These are phyloP conservation scores for Colletotrichum sidae DNA, from an alignment of 2,329 filamentous ascomycete genomes.

Conservation along the genomic window DNA sequence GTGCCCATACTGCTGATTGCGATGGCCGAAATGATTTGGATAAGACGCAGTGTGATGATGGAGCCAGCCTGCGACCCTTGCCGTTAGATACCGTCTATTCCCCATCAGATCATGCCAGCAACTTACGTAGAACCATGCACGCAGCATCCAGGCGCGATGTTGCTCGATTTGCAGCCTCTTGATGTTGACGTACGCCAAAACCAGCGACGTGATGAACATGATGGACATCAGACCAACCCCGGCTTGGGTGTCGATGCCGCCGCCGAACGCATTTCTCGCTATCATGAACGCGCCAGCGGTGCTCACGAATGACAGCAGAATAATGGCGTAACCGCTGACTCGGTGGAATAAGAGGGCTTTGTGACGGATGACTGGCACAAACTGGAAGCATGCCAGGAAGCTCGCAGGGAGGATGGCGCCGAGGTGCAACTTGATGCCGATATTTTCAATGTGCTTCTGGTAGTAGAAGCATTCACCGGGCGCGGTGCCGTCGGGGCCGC, in stretches of 20 bases:
- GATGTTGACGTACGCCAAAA: conserved; percentile 66
- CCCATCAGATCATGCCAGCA: neutral
- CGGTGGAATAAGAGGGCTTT: conserved; percentile 66
- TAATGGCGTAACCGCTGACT: conserved; percentile 67
- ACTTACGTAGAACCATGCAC: conserved; percentile 62
- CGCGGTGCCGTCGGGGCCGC: conserved; percentile 43
- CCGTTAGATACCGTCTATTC: neutral
- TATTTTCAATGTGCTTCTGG: conserved; percentile 43
- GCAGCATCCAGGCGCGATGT: conserved; percentile 73
- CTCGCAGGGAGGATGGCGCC: conserved; percentile 56
- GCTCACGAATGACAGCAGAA: conserved; percentile 58
- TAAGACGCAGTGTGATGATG: conserved; percentile 63
- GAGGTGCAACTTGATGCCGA: conserved; percentile 61
- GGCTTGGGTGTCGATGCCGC: conserved; percentile 61
- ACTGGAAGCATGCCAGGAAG: conserved; percentile 59
- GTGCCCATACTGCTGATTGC: conserved; percentile 46
- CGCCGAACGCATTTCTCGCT: conserved; percentile 62
- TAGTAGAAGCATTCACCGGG: conserved; percentile 53
- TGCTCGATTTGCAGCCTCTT: conserved; percentile 71
- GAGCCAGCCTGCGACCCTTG: conserved; percentile 49
- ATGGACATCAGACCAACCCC: conserved; percentile 57
- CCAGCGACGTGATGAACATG: conserved; percentile 55
- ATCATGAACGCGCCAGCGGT: conserved; percentile 66
- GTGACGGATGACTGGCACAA: conserved; percentile 60
- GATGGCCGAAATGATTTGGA: conserved; percentile 52